These are phyloP conservation scores for Xylaria venustula DNA, from an alignment of 495 filamentous ascomycete species.

Conservation along the genomic window DNA sequence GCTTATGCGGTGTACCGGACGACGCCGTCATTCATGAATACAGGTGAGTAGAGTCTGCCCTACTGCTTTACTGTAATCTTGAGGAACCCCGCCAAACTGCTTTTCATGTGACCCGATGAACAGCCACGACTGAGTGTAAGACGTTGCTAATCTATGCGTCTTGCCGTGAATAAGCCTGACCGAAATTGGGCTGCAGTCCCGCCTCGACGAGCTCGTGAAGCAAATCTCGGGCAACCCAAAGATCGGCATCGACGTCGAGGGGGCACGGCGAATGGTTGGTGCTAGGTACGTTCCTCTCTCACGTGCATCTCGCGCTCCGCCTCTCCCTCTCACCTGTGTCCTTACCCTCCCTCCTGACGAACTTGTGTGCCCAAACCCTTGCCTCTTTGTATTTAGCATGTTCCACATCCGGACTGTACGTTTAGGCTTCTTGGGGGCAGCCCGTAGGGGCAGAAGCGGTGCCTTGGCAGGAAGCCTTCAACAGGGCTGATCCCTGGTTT, in stretches of 20 bases:
- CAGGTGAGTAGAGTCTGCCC: conserved; percentile 14
- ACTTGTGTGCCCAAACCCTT: neutral
- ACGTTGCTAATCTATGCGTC: neutral
- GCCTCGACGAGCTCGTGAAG: conserved; percentile 42
- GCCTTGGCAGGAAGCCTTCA: neutral
- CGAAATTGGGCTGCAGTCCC: conserved; percentile 47
- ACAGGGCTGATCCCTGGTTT: neutral
- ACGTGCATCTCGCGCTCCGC: neutral
- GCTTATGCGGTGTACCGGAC: conserved; percentile 55
- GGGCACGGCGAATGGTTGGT: conserved; percentile 51
- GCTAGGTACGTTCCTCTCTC: conserved; percentile 40
- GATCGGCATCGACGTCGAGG: conserved; percentile 41
- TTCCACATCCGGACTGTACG: neutral
- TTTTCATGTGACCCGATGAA: neutral
- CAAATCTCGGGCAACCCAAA: conserved; percentile 42
- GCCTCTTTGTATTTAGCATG: neutral
- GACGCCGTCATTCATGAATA: conserved; percentile 62
- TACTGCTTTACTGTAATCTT: neutral
- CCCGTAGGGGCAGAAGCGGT: neutral
- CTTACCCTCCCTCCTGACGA: neutral
- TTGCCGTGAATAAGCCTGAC: conserved; percentile 43
- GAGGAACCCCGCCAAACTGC: neutral
- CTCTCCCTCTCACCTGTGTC: neutral
- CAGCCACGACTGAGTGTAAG: neutral
- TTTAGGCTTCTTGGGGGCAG: neutral